phyloP scores from a whole-genome alignment of 176 grass and related monocot species.

The Ensete glaucum region DNA sequence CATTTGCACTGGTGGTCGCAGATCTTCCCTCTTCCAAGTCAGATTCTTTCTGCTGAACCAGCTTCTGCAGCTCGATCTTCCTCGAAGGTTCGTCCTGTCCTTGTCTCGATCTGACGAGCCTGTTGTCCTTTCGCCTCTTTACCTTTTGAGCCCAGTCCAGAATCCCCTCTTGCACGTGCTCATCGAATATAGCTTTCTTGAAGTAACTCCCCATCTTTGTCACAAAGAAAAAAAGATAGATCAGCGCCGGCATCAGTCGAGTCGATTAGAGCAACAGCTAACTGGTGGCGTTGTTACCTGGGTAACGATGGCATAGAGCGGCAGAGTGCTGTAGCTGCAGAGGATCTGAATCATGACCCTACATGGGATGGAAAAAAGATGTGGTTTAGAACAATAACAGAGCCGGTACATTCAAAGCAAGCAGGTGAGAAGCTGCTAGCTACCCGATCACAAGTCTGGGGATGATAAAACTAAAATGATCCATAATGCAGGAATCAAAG shows the following conservation, averaged over 20 bases:
- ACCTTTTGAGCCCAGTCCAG: slow-evolving; percentile 54
- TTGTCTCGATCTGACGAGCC: background rate
- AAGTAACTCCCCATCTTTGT: slow-evolving; percentile 76
- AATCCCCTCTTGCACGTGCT: slow-evolving; percentile 65
- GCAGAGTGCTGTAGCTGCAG: slow-evolving; percentile 88
- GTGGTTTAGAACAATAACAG: background rate
- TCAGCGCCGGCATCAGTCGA: background rate
- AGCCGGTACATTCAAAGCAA: background rate
- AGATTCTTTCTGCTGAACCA: background rate
- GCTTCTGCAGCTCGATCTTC: background rate
- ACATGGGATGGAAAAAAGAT: slow-evolving; percentile 6
- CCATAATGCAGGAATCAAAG: slow-evolving; percentile 91
- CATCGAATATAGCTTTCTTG: slow-evolving; percentile 78
- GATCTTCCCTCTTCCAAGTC: background rate
- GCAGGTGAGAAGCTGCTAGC: background rate
- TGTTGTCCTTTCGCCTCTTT: slow-evolving; percentile 28
- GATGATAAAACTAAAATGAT: slow-evolving; percentile 49
- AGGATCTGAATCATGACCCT: slow-evolving; percentile 63
- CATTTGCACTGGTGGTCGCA: background rate
- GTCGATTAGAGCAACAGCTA: background rate
- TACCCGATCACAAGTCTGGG: slow-evolving; percentile 76
- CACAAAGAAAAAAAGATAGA: slow-evolving; percentile 13
- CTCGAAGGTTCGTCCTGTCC: background rate
- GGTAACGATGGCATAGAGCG: slow-evolving; percentile 79
- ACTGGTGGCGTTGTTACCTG: slow-evolving; percentile 30